Evolutionary conservation across 2,329 filamentous ascomycete genomes (phyloP), one percentile per base, ranked within the genome.

Genomic region (Apiospora malaysiana): DNA sequence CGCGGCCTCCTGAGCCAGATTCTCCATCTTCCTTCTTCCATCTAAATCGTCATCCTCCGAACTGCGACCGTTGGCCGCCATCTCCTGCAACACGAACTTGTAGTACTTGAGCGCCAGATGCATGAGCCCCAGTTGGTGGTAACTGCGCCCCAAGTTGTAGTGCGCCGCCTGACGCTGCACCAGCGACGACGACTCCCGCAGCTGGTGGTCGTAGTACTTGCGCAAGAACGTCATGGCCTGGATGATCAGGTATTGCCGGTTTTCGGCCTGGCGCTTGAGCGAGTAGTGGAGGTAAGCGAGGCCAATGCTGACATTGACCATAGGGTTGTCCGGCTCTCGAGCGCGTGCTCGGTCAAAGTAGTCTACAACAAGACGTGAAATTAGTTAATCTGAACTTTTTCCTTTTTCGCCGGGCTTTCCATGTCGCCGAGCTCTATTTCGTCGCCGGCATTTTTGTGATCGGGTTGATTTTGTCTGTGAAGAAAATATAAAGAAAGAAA

Each of bases 221-320:
- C 91, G 89, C 71, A 98, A 82, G 77, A 97, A 98, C 0, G 91
- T 86, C 68, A 98, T 87, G 0, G 94, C 96, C 79, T 98, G 95
- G 74, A 94, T 86, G 56, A 98, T 90, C 51, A 94, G 89, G 78
- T 93, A 95, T 78, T 98, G 95, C 1, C 96, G 87, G 79, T 98
- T 98, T 66, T 95, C 94, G 0, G 92, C 91, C 80, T 97, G 94
- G 2, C 95, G 89, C 80, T 98, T 98, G 77, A 98, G 88, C 0
- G 93, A 92, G 79, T 96, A 93, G 79, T 98, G 94, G 49, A 98
- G 89, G 80, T 97, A 98, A 42, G 92, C 91, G 16, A 96, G 87
- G 0, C 92, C 94, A 32, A 98, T 91, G 75, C 90, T 93, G 14
- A 99, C 87, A 73, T 94, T 92, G 73, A 98, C 88, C 76, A 93